Evolutionary conservation across 495 filamentous ascomycete species (phyloP).

Genomic region (Penicillium coprophilum): DNA sequence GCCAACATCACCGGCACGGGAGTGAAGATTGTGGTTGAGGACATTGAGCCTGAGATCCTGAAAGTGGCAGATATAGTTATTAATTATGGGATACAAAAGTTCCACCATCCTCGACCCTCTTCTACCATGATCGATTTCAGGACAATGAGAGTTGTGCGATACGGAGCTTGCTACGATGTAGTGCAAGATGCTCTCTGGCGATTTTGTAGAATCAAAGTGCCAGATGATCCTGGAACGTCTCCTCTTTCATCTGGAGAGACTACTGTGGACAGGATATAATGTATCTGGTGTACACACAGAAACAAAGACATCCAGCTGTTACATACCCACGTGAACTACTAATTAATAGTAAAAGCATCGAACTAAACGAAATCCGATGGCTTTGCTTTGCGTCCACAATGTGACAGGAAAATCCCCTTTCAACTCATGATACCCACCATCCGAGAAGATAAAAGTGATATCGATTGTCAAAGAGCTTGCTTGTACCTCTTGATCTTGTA

Average conservation of each 20-base stretch:
- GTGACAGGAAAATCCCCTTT: neutral
- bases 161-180: constrained; percentile 36
- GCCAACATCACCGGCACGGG: constrained; percentile 30
- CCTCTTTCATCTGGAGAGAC: constrained; percentile 18
- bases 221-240: constrained; percentile 25
- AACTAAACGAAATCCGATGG: no score
- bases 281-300: neutral
- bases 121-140: constrained; percentile 37
- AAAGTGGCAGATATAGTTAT: constrained; percentile 30
- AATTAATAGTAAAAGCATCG: no score
- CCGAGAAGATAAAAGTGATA: neutral
- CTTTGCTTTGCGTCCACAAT: neutral
- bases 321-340: no score
- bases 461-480: neutral
- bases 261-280: neutral
- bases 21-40: constrained; percentile 29
- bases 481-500: neutral
- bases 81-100: constrained; percentile 32
- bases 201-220: constrained; percentile 23
- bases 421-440: neutral
- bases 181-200: constrained; percentile 28
- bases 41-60: constrained; percentile 32
- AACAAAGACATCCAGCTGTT: no score
- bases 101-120: constrained; percentile 23
- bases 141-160: constrained; percentile 25